phyloP scores from a whole-genome alignment of 495 filamentous ascomycete genomes.

The Podospora fimiseda region DNA sequence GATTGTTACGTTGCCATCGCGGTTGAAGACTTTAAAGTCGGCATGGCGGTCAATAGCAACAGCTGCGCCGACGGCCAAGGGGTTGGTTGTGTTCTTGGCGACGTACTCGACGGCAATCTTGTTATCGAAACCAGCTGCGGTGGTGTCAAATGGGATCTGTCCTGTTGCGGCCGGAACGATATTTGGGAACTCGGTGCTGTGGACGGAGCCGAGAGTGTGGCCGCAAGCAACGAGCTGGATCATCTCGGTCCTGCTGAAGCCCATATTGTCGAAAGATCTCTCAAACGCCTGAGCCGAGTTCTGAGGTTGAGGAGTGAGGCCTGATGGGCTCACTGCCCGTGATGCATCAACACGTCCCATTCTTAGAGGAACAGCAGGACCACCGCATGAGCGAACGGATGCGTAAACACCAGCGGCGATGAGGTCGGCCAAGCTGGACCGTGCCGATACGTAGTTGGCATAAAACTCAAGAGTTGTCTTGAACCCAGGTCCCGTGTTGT shows the following conservation, averaged over 20 bases:
- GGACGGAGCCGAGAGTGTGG: constrained; percentile 56
- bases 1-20: constrained; percentile 52
- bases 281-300: constrained; percentile 46
- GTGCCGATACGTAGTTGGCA: constrained; percentile 45
- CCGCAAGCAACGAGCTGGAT: constrained; percentile 57
- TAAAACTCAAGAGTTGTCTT: constrained; percentile 49
- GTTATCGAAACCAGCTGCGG: constrained; percentile 47
- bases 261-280: constrained; percentile 52
- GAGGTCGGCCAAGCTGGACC: constrained; percentile 49
- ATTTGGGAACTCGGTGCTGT: constrained; percentile 48
- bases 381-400: constrained; percentile 52
- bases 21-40: constrained; percentile 52
- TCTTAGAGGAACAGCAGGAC: constrained; percentile 49
- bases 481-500: constrained; percentile 56
- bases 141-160: constrained; percentile 38
- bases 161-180: constrained; percentile 40
- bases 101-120: constrained; percentile 52
- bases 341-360: constrained; percentile 50
- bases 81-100: constrained; percentile 45
- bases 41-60: constrained; percentile 38
- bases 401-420: constrained; percentile 54
- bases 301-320: constrained; percentile 52
- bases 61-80: constrained; percentile 46
- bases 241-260: constrained; percentile 51
- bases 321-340: constrained; percentile 37